Evolutionary conservation across 257 asterid genomes (phyloP).

Genomic region (Ehretia macrophylla): DNA sequence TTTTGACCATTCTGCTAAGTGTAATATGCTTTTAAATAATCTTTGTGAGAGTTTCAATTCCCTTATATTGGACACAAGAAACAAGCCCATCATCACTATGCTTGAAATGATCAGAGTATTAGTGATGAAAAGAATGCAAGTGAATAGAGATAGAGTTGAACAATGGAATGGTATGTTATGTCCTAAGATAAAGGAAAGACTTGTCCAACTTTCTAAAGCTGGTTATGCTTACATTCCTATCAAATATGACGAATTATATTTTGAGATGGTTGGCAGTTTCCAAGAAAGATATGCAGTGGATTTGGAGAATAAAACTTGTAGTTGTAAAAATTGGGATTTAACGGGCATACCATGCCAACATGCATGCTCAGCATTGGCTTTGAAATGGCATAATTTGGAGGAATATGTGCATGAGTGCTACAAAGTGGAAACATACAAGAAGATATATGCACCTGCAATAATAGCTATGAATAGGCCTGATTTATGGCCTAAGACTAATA

Average conservation of each 20-base stretch:
- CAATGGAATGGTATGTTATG: not conserved
- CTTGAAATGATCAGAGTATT: not conserved
- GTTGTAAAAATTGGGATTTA: conserved; percentile 11
- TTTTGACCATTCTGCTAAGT: not conserved
- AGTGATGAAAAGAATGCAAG: not conserved
- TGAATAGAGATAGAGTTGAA: not conserved
- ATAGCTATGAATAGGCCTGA: not conserved
- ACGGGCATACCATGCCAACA: conserved; percentile 6
- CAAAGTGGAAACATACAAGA: not conserved
- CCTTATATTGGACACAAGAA: not conserved
- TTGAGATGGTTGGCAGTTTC: no score
- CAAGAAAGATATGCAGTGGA: not conserved
- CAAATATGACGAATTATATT: no score
- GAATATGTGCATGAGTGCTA: conserved; percentile 13
- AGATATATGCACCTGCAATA: not conserved
- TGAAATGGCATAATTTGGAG: not conserved
- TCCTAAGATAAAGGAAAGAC: not conserved
- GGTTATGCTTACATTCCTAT: no score
- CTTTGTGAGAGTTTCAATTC: not conserved
- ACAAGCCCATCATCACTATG: conserved; percentile 2
- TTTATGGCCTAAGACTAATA: not conserved
- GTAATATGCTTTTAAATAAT: conserved; percentile 2
- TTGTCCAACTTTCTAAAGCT: no score
- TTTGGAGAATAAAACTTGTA: conserved; percentile 1
- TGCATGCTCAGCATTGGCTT: not conserved